These are phyloP conservation scores for Russula brevipes DNA, from an alignment of 768 basidiomycete species.

Conservation along the genomic window DNA sequence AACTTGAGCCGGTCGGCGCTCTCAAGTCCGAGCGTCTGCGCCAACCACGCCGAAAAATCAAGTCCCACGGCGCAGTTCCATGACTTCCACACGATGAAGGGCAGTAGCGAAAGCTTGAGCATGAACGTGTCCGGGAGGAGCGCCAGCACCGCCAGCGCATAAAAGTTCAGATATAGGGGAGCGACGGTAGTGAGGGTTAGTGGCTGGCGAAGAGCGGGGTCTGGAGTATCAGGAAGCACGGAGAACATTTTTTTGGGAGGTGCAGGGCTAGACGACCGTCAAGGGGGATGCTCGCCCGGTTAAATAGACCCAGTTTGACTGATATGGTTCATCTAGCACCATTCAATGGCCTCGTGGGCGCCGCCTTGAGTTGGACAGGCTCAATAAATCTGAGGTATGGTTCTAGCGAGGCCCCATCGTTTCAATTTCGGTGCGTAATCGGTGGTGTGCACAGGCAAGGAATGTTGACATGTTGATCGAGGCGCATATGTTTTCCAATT, in stretches of 20 bases:
- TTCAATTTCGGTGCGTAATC: too few species aligned
- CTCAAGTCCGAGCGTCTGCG: background rate
- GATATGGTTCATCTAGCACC: too few species aligned
- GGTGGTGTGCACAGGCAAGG: too few species aligned
- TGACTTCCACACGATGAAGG: constrained; percentile 4
- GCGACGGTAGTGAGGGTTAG: background rate
- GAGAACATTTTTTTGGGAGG: background rate
- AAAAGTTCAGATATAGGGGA: constrained; percentile 5
- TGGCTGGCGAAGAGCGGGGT: constrained; percentile 6
- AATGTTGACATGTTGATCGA: too few species aligned
- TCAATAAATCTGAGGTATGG: too few species aligned
- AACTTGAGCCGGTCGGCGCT: constrained; percentile 2
- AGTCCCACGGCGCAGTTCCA: constrained; percentile 1
- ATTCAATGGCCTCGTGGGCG: too few species aligned
- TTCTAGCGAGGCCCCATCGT: too few species aligned
- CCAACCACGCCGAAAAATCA: background rate
- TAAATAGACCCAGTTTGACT: too few species aligned
- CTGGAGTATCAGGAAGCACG: background rate
- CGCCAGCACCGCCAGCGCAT: background rate
- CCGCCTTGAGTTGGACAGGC: too few species aligned
- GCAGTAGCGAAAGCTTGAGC: constrained; percentile 6
- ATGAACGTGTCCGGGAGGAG: constrained; percentile 7
- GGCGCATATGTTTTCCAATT: too few species aligned
- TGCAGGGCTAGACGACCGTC: too few species aligned
- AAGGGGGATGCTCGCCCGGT: too few species aligned